Conservation (phyloP, 1,284 basidiomycete genomes). For the Rhodotorula sp. region DNA sequence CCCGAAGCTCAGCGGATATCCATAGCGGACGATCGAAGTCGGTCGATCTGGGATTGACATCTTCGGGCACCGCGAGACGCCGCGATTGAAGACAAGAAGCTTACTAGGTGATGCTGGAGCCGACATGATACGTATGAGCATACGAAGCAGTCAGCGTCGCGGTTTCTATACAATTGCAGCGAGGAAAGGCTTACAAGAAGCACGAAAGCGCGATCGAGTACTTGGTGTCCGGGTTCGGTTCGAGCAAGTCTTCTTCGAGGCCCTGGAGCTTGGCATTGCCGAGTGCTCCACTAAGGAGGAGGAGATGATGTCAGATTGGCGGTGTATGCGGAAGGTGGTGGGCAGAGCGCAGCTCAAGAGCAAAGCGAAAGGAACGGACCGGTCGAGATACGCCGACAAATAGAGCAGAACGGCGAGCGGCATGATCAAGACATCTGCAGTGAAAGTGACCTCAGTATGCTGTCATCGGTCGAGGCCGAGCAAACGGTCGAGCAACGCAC, state of each 20-base stretch:
- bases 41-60: no score
- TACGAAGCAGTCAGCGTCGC: not conserved
- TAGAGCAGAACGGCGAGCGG: constrained; percentile 53
- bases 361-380: constrained; percentile 18
- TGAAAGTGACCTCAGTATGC: not conserved
- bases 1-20: constrained; percentile 46
- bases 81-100: not conserved
- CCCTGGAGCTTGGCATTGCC: constrained; percentile 49
- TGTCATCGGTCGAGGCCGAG: not conserved
- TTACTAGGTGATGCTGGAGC: constrained; percentile 37
- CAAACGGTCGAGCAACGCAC: constrained; percentile 35
- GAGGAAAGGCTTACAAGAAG: constrained; percentile 45
- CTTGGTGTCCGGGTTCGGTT: constrained; percentile 46
- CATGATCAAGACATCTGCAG: constrained; percentile 49
- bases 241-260: constrained; percentile 48
- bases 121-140: not conserved
- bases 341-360: not conserved
- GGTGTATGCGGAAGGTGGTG: not conserved
- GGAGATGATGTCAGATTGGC: no score
- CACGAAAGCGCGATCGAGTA: constrained; percentile 51
- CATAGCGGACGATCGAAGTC: not conserved
- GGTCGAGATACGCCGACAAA: constrained; percentile 53
- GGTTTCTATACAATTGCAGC: not conserved
- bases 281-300: not conserved
- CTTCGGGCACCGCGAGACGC: no score